Conservation (phyloP, 495 filamentous ascomycete genomes). For the Xylaria flabelliformis region DNA sequence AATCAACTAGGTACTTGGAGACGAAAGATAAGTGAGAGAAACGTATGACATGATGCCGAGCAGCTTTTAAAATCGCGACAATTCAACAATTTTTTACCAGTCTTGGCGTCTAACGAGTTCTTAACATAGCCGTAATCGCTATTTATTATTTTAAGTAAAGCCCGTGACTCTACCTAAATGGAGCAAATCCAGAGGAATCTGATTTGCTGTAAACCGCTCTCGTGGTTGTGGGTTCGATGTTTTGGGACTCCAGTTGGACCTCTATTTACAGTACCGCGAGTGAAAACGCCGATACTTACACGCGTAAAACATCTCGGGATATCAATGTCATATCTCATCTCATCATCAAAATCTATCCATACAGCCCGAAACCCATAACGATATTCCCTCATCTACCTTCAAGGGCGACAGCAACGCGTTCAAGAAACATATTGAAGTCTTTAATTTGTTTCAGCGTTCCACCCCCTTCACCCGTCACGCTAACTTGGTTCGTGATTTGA, state of each 20-base stretch:
- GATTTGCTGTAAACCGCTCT: too few species aligned
- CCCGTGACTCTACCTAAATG: too few species aligned
- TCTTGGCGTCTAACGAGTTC: too few species aligned
- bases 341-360: slow-evolving; percentile 10
- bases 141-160: too few species aligned
- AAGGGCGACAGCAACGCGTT: slow-evolving; percentile 56
- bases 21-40: too few species aligned
- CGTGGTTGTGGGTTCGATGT: neutral
- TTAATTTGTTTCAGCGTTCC: slow-evolving; percentile 59
- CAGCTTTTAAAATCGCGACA: too few species aligned
- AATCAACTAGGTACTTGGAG: too few species aligned
- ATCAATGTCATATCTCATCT: slow-evolving; percentile 15
- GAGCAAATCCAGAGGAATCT: too few species aligned
- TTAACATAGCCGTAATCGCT: too few species aligned
- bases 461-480: slow-evolving; percentile 50
- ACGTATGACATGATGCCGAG: too few species aligned
- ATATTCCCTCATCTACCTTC: slow-evolving; percentile 44
- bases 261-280: neutral
- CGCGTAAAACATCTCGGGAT: neutral
- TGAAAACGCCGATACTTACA: neutral
- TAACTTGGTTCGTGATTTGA: slow-evolving; percentile 53
- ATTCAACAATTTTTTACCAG: too few species aligned
- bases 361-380: neutral
- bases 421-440: slow-evolving; percentile 63
- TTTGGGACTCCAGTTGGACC: neutral